Conservation (phyloP, 352 stramenopile species). For the Pythium phragmiticola region DNA sequence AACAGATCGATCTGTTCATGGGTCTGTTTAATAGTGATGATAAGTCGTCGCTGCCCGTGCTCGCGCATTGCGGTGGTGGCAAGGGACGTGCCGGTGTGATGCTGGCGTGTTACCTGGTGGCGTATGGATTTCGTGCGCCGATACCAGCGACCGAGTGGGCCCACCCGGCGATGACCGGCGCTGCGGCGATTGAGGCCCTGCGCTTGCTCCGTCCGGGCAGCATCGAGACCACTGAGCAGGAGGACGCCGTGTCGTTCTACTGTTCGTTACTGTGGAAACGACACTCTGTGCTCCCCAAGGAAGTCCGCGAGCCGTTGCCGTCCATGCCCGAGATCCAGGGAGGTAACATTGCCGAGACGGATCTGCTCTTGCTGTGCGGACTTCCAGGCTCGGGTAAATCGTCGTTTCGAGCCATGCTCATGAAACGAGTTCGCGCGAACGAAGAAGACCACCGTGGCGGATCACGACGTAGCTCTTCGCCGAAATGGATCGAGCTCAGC, state of each 20-base stretch:
- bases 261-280: constrained; percentile 63
- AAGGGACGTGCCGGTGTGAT: constrained; percentile 66
- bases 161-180: constrained; percentile 44
- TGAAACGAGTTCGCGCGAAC: constrained; percentile 34
- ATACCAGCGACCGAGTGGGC: constrained; percentile 28
- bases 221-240: constrained; percentile 58
- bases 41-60: constrained; percentile 27
- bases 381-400: constrained; percentile 59
- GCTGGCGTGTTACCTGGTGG: constrained; percentile 63
- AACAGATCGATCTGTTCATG: constrained; percentile 68
- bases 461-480: neutral
- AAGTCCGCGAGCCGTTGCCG: constrained; percentile 29
- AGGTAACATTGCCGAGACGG: constrained; percentile 29
- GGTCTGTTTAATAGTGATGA: constrained; percentile 21
- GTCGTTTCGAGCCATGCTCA: constrained; percentile 50
- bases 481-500: constrained; percentile 44
- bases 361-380: constrained; percentile 59
- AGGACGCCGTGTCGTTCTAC: constrained; percentile 42
- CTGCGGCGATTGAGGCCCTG: constrained; percentile 42
- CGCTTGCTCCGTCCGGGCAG: constrained; percentile 48
- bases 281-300: constrained; percentile 31
- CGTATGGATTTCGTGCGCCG: constrained; percentile 49
- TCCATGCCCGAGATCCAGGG: constrained; percentile 40
- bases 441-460: neutral
- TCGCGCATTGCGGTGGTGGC: constrained; percentile 66